A percentile compares a stretch with the other conserved stretches of the same genome.
Conservation (phyloP, 768 basidiomycete species). For the Suillus decipiens region DNA sequence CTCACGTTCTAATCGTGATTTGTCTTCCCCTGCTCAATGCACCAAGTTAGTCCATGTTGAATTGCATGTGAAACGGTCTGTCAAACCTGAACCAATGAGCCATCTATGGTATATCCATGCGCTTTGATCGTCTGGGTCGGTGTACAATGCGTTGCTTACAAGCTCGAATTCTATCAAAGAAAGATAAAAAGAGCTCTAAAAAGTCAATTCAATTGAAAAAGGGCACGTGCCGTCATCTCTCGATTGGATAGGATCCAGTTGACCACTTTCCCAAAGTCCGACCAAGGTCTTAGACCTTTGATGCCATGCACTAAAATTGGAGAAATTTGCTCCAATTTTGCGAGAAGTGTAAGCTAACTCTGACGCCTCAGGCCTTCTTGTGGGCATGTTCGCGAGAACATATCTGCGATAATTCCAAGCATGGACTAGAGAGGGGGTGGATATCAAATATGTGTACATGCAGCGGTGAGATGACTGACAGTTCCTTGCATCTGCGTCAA, state of each 20-base stretch:
- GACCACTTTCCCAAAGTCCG: conserved; percentile 62
- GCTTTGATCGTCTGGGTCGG: conserved; percentile 94
- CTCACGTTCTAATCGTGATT: conserved; percentile 65
- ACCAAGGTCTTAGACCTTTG: conserved; percentile 84
- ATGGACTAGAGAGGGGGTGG: conserved; percentile 57
- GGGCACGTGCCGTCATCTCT: conserved; percentile 65
- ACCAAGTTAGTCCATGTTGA: background rate
- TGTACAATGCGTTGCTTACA: conserved; percentile 92
- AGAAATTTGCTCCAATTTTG: conserved; percentile 94
- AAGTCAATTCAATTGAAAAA: background rate
- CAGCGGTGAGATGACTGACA: conserved; percentile 53
- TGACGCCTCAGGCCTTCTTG: conserved; percentile 51
- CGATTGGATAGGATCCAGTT: conserved; percentile 51
- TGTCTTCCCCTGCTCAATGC: conserved; percentile 52
- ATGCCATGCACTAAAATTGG: conserved; percentile 99
- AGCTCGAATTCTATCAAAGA: conserved; percentile 81
- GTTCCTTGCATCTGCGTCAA: conserved; percentile 88
- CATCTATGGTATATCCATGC: conserved; percentile 99
- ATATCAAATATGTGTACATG: conserved; percentile 9
- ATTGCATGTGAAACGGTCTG: background rate
- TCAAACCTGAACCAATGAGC: conserved; percentile 78
- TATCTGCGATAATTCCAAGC: conserved; percentile 96
- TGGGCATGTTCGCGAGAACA: conserved; percentile 70
- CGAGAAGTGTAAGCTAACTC: conserved; percentile 85
- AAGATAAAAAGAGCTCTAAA: background rate